Evolutionary conservation across 2,329 filamentous ascomycete genomes (phyloP).

Genomic region (Diaporthe longicolla): DNA sequence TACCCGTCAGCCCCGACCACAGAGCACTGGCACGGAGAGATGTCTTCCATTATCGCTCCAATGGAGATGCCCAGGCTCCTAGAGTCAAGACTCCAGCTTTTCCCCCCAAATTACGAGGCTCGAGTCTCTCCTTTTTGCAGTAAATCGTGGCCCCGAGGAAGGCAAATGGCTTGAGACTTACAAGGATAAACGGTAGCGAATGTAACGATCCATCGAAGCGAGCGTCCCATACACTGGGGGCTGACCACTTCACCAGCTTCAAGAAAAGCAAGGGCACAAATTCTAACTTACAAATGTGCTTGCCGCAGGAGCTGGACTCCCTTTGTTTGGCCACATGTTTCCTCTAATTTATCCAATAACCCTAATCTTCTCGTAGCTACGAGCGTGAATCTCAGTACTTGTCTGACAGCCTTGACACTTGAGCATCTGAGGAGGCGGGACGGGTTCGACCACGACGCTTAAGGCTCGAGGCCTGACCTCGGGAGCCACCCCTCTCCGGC

Average conservation of each 20-base stretch:
- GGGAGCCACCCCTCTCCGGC: background rate
- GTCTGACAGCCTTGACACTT: background rate
- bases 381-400: background rate
- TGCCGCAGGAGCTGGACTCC: too few species aligned
- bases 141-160: background rate
- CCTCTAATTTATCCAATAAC: too few species aligned
- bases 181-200: conserved; percentile 10
- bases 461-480: background rate
- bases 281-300: background rate
- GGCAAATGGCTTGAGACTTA: background rate
- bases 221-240: background rate
- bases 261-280: background rate
- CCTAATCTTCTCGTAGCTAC: background rate
- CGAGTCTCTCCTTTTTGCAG: background rate
- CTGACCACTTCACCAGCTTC: background rate
- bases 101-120: background rate
- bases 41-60: background rate
- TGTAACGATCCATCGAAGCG: conserved; percentile 17
- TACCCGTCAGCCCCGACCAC: background rate
- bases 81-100: background rate
- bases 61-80: background rate
- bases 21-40: background rate
- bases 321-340: too few species aligned
- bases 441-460: background rate
- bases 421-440: background rate